phyloP scores from a whole-genome alignment of 108 stramenopile species.

The Mediolabrus comicus region DNA sequence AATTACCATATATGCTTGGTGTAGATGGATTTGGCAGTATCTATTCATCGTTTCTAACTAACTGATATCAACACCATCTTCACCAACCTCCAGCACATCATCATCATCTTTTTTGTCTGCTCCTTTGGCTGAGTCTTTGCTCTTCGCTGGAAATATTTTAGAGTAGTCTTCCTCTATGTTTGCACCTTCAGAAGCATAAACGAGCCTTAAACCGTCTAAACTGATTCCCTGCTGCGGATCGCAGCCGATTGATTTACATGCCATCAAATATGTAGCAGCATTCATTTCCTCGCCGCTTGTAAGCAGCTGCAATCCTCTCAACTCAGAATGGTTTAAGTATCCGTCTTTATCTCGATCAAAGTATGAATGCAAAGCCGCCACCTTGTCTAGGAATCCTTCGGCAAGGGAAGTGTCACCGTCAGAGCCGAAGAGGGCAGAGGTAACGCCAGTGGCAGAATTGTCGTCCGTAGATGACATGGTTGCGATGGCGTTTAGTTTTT shows the following conservation, averaged over 20 bases:
- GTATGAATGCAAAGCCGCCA: slow-evolving; percentile 6
- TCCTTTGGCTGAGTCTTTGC: background rate
- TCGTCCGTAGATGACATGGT: background rate
- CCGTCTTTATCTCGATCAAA: slow-evolving; percentile 8
- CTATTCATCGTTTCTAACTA: background rate
- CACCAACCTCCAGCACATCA: slow-evolving; percentile 31
- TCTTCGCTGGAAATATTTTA: slow-evolving; percentile 30
- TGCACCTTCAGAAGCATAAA: slow-evolving; percentile 7
- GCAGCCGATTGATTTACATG: slow-evolving; percentile 1
- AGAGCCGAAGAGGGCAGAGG: slow-evolving; percentile 4
- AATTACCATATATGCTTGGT: no score
- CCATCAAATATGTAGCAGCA: background rate
- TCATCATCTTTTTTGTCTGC: slow-evolving; percentile 14
- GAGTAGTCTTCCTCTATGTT: slow-evolving; percentile 33
- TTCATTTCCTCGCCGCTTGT: slow-evolving; percentile 2
- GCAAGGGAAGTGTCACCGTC: slow-evolving; percentile 19
- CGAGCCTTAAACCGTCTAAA: background rate
- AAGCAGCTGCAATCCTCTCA: slow-evolving; percentile 3
- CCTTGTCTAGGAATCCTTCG: slow-evolving; percentile 41
- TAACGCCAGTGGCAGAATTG: background rate
- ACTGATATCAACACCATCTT: slow-evolving; percentile 9
- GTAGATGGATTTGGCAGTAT: background rate
- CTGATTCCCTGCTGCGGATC: slow-evolving; percentile 6
- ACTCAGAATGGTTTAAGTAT: slow-evolving; percentile 2
- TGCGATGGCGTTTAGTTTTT: no score